These are phyloP conservation scores for Epichloe glyceriae DNA, from an alignment of 2,329 filamentous ascomycete species.

Conservation along the genomic window DNA sequence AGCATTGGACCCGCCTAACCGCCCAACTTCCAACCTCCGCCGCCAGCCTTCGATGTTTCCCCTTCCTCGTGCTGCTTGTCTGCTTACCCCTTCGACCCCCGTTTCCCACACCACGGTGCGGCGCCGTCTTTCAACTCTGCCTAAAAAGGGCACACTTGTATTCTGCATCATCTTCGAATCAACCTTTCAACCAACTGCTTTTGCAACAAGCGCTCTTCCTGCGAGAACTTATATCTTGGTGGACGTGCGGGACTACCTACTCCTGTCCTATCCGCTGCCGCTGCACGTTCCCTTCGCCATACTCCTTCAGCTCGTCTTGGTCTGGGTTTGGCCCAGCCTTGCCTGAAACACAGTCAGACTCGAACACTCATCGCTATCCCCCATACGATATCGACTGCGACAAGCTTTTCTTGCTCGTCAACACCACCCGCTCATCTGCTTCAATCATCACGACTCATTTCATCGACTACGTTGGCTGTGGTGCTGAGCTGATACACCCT, in stretches of 20 bases:
- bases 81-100: neutral
- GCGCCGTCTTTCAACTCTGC: conserved; percentile 1
- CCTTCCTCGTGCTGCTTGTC: neutral
- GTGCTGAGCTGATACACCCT: neutral
- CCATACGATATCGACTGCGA: conserved; percentile 3
- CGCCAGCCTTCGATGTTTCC: neutral
- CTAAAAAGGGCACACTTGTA: neutral
- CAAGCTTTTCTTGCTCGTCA: conserved; percentile 5
- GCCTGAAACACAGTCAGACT: conserved; percentile 13
- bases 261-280: neutral
- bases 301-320: conserved; percentile 2
- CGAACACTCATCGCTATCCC: conserved; percentile 7
- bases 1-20: neutral
- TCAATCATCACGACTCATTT: conserved; percentile 4
- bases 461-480: neutral
- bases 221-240: neutral
- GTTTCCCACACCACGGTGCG: neutral
- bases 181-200: neutral
- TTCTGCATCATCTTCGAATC: conserved; percentile 1
- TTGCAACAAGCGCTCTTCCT: neutral
- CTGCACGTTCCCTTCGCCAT: conserved; percentile 3
- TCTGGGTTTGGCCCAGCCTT: conserved; percentile 8
- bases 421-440: conserved; percentile 3
- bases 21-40: conserved; percentile 2
- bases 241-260: neutral